phyloP scores from a whole-genome alignment of 768 basidiomycete species.

The Sutorius australiensis region DNA sequence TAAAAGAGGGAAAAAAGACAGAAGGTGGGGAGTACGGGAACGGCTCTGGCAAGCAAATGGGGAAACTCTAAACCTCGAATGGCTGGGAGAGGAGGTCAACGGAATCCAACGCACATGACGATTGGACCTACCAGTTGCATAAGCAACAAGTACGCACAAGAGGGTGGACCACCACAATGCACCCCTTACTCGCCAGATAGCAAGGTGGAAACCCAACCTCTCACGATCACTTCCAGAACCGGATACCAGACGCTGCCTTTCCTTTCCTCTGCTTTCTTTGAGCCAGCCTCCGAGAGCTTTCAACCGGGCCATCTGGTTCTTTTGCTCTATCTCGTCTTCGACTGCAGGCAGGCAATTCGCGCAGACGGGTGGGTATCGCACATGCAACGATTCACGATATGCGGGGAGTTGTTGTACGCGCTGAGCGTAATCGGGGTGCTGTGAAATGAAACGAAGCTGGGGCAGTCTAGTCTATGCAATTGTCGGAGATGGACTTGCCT shows the following conservation, averaged over 20 bases:
- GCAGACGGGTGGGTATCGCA: conserved; percentile 88
- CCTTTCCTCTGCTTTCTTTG: conserved; percentile 62
- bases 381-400: conserved; percentile 71
- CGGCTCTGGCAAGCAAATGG: conserved; percentile 15
- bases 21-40: conserved; percentile 47
- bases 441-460: conserved; percentile 1
- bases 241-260: conserved; percentile 48
- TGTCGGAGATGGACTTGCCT: conserved; percentile 42
- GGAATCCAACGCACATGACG: not conserved
- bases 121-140: conserved; percentile 43
- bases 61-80: conserved; percentile 22
- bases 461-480: not conserved
- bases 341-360: conserved; percentile 69
- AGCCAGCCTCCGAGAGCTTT: conserved; percentile 72
- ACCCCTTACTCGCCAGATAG: conserved; percentile 70
- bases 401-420: conserved; percentile 62
- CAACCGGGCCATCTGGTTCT: conserved; percentile 78
- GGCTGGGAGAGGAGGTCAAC: conserved; percentile 15
- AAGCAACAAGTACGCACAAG: conserved; percentile 38
- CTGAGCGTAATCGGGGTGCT: conserved; percentile 71
- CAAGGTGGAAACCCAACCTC: conserved; percentile 46
- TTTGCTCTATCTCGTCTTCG: conserved; percentile 73
- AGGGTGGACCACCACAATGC: conserved; percentile 57
- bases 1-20: conserved; percentile 63
- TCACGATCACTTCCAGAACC: conserved; percentile 39